Evolutionary conservation across 2,329 filamentous ascomycete species (phyloP).

Genomic region (Phialophora macrospora): DNA sequence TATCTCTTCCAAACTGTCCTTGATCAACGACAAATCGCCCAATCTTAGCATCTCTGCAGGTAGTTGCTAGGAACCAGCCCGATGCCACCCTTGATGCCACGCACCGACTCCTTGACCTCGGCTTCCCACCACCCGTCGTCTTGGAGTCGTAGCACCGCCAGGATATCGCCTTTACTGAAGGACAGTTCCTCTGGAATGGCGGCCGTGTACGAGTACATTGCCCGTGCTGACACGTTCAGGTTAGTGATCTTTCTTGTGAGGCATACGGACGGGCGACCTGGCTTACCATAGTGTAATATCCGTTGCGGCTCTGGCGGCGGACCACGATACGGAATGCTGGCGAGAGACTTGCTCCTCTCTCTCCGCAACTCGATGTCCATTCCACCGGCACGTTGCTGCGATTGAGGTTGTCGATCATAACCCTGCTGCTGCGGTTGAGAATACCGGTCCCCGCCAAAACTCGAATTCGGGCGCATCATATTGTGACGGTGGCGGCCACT

Average conservation of each 20-base stretch:
- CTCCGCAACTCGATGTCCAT: constrained; percentile 42
- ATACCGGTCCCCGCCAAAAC: constrained; percentile 56
- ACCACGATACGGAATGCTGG: constrained; percentile 58
- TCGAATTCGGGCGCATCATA: constrained; percentile 60
- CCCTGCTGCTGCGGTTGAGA: constrained; percentile 34
- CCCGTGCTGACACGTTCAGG: constrained; percentile 67
- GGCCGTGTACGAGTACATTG: constrained; percentile 90
- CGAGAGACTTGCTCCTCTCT: constrained; percentile 80
- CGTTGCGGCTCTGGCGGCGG: constrained; percentile 17
- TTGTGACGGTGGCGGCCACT: constrained; percentile 56
- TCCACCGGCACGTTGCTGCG: constrained; percentile 46
- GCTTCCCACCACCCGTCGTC: constrained; percentile 99
- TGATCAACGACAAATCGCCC: not conserved
- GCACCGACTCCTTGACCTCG: constrained; percentile 70
- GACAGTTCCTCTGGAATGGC: constrained; percentile 94
- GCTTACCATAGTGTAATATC: constrained; percentile 95
- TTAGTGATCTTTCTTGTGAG: constrained; percentile 4
- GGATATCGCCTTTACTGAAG: constrained; percentile 88
- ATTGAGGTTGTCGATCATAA: constrained; percentile 38
- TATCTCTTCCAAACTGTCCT: not conserved
- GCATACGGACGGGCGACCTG: constrained; percentile 54
- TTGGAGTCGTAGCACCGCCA: constrained; percentile 86
- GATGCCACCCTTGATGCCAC: constrained; percentile 54
- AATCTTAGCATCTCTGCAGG: constrained; percentile 60
- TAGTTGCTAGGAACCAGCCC: constrained; percentile 72